Base-by-base conservation (phyloP, 1,139 yeast species). In the Kurtzmaniella natalensis region DNA sequence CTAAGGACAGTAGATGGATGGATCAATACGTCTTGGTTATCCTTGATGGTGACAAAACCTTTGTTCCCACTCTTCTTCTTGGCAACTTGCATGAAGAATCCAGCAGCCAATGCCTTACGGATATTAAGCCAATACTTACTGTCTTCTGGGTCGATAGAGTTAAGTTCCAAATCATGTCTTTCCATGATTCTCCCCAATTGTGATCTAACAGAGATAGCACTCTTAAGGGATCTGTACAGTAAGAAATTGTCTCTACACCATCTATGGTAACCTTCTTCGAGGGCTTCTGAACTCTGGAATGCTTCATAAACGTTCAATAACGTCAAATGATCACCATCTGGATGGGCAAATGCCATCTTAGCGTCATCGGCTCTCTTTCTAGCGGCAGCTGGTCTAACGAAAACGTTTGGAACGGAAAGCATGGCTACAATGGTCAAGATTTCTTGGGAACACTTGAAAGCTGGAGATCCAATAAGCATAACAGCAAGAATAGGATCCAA, bases 61-160 rank as follows among this genome's bases (percentile, higher is more conserved):
- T 68, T 68, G 53, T 77, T 81, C 33, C 81, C 79, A 28, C 83
- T 81, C 38, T 82, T 74, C 56, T 75, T 81, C 65, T 89, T 89
- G 29, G 97, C 98, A 34, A 85, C 96, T 65, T 92, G 98, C 97
- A 92, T 89, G 68, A 92, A 92, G 58, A 88, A 89, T 2, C 98
- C 99, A n/a, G 88, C 78, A 7, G 87, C 75, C 37, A 92, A 64
- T 0, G 98, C 96, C 57, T 83, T 82, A 41, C 94, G 75, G 44
- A 92, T 81, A 49, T 86, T 83, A 45, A 73, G 78, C 57, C 76
- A 75, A 57, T 82, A 88, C 38, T 64, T 64, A 34, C 78, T 77
- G 57, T 78, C 81, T 27, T 81, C 87, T 46, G 64, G 78, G 28
- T 85, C 81, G 2, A 87, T 80, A 32, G 89, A 76, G 38, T 76